Evolutionary conservation across 2,329 filamentous ascomycete species (phyloP), one percentile per base, ranked within the genome.

Genomic region (Aphanocladium album): DNA sequence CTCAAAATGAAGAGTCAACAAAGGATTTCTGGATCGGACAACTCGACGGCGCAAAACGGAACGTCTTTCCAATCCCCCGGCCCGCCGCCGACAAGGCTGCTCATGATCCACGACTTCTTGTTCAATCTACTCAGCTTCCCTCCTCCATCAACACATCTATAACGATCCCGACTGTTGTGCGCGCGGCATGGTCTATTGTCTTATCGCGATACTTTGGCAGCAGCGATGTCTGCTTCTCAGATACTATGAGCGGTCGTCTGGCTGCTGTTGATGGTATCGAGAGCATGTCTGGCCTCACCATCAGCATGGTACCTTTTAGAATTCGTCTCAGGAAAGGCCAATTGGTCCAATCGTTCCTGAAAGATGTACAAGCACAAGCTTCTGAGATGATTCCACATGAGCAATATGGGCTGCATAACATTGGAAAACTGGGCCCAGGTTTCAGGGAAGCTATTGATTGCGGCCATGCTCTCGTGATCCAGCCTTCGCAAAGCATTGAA

Each of bases 201-300:
- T 68, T 75, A 1, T 71, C 72, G 0, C 63, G 73, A 1, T 76
- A 77, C 53, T 69, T 75, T 64, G 69, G 37, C 60, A 72, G 63
- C 8, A 27, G 54, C 11, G 76, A 79, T 45, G 64, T 68, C 0
- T 23, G 68, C 8, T 73, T 71, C 39, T 70, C 69, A 0, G 59
- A 61, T 1, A 66, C 68, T 2, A 58, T 70, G 1, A 65, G 63
- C 1, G 71, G 71, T 6, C 67, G 70, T 2, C 63, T 69, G 16
- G 67, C 66, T 1, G 56, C 64, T 1, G 57, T 73, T 2, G 41
- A 57, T 1, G 67, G 67, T 9, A 65, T 73, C 2, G 67, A 70
- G 39, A 51, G 60, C 19, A 65, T 72, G 12, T 62, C 65, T 6
- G 71, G 67, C 0, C 70, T 70, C 2, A 65, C 68, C 0, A 67